These are phyloP conservation scores for Colletotrichum orbiculare DNA, from an alignment of 2,329 filamentous ascomycete genomes.

Conservation along the genomic window DNA sequence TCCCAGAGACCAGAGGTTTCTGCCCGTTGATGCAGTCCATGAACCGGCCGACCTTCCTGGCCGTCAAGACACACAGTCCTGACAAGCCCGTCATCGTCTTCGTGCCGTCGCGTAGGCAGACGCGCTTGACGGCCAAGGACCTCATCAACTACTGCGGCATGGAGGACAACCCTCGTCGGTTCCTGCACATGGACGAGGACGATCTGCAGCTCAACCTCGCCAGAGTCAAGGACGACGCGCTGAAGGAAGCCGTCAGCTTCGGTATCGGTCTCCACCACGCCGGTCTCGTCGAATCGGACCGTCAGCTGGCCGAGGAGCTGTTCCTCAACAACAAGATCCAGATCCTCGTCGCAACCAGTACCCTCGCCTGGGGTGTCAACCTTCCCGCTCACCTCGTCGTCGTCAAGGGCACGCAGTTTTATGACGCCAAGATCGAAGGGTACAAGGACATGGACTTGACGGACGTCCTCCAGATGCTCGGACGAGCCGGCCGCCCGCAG, in stretches of 20 bases:
- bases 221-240: slow-evolving; percentile 90
- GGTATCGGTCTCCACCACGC: slow-evolving; percentile 98
- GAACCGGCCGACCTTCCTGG: slow-evolving; percentile 96
- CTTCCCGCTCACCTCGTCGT: slow-evolving; percentile 96
- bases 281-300: slow-evolving; percentile 93
- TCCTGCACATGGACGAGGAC: slow-evolving; percentile 94
- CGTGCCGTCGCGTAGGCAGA: slow-evolving; percentile 94
- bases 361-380: slow-evolving; percentile 98
- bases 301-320: slow-evolving; percentile 90
- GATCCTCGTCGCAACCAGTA: slow-evolving; percentile 94
- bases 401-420: slow-evolving; percentile 98
- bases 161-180: slow-evolving; percentile 96
- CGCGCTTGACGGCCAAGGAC: slow-evolving; percentile 92
- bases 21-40: slow-evolving; percentile 99
- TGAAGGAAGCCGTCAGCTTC: slow-evolving; percentile 95
- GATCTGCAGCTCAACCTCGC: slow-evolving; percentile 89
- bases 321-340: slow-evolving; percentile 99
- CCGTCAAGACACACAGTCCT: slow-evolving; percentile 95
- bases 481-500: slow-evolving; percentile 92
- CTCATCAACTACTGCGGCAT: slow-evolving; percentile 97
- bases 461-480: slow-evolving; percentile 97
- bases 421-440: slow-evolving; percentile 95
- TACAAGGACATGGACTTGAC: slow-evolving; percentile 99
- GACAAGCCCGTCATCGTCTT: slow-evolving; percentile 99
- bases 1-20: slow-evolving; percentile 94